A percentile compares a stretch with the other conserved stretches of the same genome.
These are phyloP conservation scores for Ceratobasidium sp. DNA, from an alignment of 1,284 basidiomycete genomes.

Conservation along the genomic window DNA sequence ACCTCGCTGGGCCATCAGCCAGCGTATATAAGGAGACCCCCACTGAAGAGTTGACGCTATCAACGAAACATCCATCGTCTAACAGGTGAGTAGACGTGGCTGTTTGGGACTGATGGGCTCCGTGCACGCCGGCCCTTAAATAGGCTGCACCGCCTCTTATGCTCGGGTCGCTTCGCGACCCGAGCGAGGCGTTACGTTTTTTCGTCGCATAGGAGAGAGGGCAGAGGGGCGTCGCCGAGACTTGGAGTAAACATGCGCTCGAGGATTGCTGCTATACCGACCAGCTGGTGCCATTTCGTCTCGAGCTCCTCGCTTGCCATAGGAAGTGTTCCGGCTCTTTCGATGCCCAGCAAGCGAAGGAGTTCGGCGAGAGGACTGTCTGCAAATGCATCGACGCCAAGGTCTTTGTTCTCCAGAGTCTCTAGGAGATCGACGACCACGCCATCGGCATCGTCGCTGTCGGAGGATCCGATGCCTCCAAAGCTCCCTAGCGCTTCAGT, in stretches of 20 bases:
- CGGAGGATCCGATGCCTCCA: neutral
- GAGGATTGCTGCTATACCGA: neutral
- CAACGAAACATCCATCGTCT: too few relatives aligned
- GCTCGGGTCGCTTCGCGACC: too few relatives aligned
- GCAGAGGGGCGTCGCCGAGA: neutral
- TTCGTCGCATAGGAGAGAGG: slow-evolving; percentile 27
- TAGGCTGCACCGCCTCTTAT: too few relatives aligned
- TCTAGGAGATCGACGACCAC: neutral
- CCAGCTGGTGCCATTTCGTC: slow-evolving; percentile 25
- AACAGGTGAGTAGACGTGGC: too few relatives aligned
- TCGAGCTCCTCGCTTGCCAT: neutral
- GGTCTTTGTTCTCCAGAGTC: neutral
- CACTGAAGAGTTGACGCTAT: too few relatives aligned
- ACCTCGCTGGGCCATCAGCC: too few relatives aligned
- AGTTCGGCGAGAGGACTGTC: neutral
- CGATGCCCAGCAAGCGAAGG: slow-evolving; percentile 2
- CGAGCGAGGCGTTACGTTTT: too few relatives aligned
- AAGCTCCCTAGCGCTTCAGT: neutral
- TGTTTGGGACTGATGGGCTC: too few relatives aligned
- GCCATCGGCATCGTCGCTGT: neutral
- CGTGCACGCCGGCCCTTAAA: too few relatives aligned
- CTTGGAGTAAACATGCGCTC: neutral
- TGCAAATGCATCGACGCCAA: slow-evolving; percentile 15
- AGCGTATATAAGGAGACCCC: too few relatives aligned
- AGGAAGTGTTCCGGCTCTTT: neutral